Evolutionary conservation across 2,329 filamentous ascomycete genomes (phyloP), one percentile per base, ranked within the genome.

Genomic region (Aureobasidium sp.): DNA sequence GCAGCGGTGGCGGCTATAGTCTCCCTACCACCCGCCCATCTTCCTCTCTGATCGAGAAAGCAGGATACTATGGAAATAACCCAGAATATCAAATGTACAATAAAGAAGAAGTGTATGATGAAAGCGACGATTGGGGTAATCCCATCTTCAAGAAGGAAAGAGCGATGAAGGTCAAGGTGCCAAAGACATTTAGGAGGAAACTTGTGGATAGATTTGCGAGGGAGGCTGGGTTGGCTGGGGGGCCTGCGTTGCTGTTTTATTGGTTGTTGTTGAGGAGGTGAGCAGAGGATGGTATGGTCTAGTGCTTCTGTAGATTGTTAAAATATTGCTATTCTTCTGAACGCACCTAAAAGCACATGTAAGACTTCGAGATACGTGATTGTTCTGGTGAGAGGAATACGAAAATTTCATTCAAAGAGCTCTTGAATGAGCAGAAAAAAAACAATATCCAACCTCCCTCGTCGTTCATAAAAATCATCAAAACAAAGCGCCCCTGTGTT

Each of bases 181-280:
- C 70, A 68, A 67, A 69, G 67, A 71, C 75, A 54, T 76, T 72
- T 27, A 71, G 81, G 3, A 71, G 72, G 1, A 70, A 83, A 5
- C 80, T 88, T 6, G 71, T 77, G 36, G 76, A 78, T 30, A 88
- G 93, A 71, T 74, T 91, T 41, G 80, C 79, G 74, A 81, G 78
- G 9, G 86, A 83, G 47, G 68, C 86, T 21, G 85, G 82, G 75
- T 78, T 82, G 52, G 85, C 91, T 3, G 79, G 78, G 5, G 84
- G 82, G 79, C 81, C 89, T 72, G 84, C 83, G 27, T 72, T 86
- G 47, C 66, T 77, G 15, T 85, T 86, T 71, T 94, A 89, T 79
- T 78, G 78, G 34, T 89, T 85, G 75, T 74, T 93, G 67, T 78
- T 86, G 62, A 84, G 82, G 75, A 47, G 25, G 34, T 11, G 34